phyloP scores from a whole-genome alignment of 225 moss, liverwort and hornwort species.

The Asterella californica region DNA sequence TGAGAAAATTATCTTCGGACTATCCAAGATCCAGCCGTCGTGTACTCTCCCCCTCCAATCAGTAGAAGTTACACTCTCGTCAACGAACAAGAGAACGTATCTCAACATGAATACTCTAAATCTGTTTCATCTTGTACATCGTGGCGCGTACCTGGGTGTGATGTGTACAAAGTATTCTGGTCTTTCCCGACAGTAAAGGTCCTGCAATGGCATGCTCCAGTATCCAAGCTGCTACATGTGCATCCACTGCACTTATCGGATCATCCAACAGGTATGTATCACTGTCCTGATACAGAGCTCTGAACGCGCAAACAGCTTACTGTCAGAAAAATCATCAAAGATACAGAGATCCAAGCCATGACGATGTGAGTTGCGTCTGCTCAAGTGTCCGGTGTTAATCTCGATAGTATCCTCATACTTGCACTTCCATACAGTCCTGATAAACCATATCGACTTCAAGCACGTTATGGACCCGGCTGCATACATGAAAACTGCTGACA shows the following conservation, averaged over 20 bases:
- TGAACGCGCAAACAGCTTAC: conserved; percentile 29
- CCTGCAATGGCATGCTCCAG: conserved; percentile 69
- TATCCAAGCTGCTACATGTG: conserved; percentile 90
- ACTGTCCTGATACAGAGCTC: conserved; percentile 91
- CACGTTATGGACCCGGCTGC: not conserved
- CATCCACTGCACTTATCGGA: conserved; percentile 92
- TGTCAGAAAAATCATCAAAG: conserved; percentile 1
- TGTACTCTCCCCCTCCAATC: not conserved
- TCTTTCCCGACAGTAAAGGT: conserved; percentile 61
- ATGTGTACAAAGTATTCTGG: conserved; percentile 83
- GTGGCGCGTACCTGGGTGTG: conserved; percentile 60
- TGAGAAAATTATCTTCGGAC: not conserved
- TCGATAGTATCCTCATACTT: not conserved
- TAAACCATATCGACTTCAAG: not conserved
- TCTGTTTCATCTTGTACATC: not conserved
- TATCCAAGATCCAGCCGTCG: not conserved
- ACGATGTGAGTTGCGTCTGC: not conserved
- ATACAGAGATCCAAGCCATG: not conserved
- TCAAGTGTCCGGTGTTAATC: not conserved
- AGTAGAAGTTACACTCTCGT: no score
- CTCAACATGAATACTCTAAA: not conserved
- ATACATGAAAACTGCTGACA: not conserved
- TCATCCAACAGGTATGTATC: conserved; percentile 91
- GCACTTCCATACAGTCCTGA: not conserved
- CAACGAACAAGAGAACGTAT: not conserved